Base-by-base conservation (phyloP, 202 grass and related monocot genomes). In the Sporobolus alterniflorus region DNA sequence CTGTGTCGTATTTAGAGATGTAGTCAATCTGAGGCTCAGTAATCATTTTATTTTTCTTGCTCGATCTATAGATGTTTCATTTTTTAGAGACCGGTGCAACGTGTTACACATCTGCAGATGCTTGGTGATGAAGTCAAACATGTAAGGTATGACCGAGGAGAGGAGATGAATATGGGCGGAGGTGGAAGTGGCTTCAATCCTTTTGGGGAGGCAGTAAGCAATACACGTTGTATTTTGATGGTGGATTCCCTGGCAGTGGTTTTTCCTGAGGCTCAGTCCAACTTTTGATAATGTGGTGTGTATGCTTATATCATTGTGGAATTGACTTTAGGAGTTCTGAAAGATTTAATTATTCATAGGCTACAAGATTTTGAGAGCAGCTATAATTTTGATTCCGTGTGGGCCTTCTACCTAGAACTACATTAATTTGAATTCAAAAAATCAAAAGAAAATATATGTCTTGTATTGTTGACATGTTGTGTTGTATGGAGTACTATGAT, bases 61-160 rank as follows among this genome's bases (percentile, higher is more conserved):
- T n/a, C n/a, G n/a, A n/a, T n/a, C n/a, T n/a, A 20, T 63, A 6
- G 41, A 61, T 62, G 24, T 33, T 78, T 41, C 7, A 2, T 44
- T 25, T 21, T 33, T 50, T 68, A 14, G 21, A 52, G 31, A n/a
- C n/a, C 25, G 76, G 7, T 71, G 54, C 15, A 20, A 65, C 20
- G 22, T 78, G 74, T 6, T 52, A 67, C 29, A 41, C 43, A 24
- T 67, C 49, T 75, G 60, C 71, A 98, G 96, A 93, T 98, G 69
- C 96, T 98, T 29, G 91, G 96, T 48, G 93, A 98, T 36, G 96
- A 98, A 63, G 96, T 95, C 49, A 95, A 95, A 66, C 90, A 93
- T 62, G 91, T 84, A 63, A 98, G 87, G 82, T 98, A 98, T 59
- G 96, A 98, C 69, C 82, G 87, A 52, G 96, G 96, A 40, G 96